phyloP scores from a whole-genome alignment of 176 grass and related monocot species.

The Oryza meridionalis region DNA sequence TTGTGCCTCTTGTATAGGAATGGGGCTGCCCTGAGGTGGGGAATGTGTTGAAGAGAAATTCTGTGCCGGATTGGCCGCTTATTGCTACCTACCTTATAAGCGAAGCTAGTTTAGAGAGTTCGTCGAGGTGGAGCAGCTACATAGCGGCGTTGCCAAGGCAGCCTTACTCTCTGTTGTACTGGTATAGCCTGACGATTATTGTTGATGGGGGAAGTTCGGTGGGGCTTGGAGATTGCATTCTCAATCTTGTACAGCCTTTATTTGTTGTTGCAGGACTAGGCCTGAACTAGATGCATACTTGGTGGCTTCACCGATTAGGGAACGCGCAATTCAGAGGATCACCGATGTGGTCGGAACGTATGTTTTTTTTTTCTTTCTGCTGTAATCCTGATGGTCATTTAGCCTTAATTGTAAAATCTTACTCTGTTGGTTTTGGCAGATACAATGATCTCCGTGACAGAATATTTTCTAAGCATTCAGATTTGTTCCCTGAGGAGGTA shows the following conservation, averaged over 20 bases:
- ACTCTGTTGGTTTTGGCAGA: constrained; percentile 52
- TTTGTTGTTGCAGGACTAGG: constrained; percentile 80
- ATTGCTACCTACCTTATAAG: constrained; percentile 94
- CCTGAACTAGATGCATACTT: constrained; percentile 83
- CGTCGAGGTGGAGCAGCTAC: constrained; percentile 88
- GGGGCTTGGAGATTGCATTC: constrained; percentile 42
- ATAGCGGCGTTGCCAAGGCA: constrained; percentile 91
- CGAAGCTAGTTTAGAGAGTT: constrained; percentile 72
- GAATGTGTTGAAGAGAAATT: constrained; percentile 71
- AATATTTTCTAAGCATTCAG: constrained; percentile 91
- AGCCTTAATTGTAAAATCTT: constrained; percentile 19
- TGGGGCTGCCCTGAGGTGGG: constrained; percentile 74
- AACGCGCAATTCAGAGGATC: constrained; percentile 91
- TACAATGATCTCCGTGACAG: constrained; percentile 80
- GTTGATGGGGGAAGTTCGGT: neutral
- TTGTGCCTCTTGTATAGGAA: constrained; percentile 56
- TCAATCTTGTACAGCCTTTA: constrained; percentile 68
- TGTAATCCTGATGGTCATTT: neutral
- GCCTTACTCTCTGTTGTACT: constrained; percentile 95
- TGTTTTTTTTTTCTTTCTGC: constrained; percentile 19
- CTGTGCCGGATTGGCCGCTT: constrained; percentile 93
- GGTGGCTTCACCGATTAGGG: constrained; percentile 82
- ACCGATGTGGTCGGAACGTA: constrained; percentile 92
- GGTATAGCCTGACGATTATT: constrained; percentile 51
- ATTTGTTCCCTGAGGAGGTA: constrained; percentile 95